Base-by-base conservation (phyloP, 805 yeast genomes). In the Barnettozyma salicaria region DNA sequence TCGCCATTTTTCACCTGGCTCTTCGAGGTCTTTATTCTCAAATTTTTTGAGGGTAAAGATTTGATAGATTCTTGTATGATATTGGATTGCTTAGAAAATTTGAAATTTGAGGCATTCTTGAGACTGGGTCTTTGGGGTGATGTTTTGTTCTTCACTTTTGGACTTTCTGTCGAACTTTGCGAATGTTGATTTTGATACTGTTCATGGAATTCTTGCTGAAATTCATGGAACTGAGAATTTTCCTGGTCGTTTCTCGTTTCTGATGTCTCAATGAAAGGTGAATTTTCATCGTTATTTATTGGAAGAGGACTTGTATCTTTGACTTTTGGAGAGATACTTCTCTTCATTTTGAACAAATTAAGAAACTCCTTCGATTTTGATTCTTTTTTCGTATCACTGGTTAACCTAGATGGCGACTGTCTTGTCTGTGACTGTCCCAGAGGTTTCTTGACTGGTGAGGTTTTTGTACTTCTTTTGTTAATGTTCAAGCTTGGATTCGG, bases 341-440 rank as follows among this genome's bases (percentile, higher is more conserved):
- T 43, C 28, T 49, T 52, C 55, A 41, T 52, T 30, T 52, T 52
- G 43, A 53, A 53, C 40, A 52, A 34, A 30, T 47, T 53, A 16
- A 53, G 27, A 25, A 53, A 49, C 7, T 51, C 55, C 30, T 52
- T 52, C 4, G 53, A 48, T 36, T 49, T 51, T 3, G 50, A 45
- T 36, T 48, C 40, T 20, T 40, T 40, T 23, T 40, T 39, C 8
- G 13, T 27, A 9, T 30, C 25, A 22, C 11, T 12, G 12, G 9
- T 12, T 22, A 9, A 17, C 11, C 27, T 13, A 23, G 34, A 27
- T 7, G 34, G 34, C 16, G 34, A 22, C n/a, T n/a, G n/a, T n/a
- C n/a, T n/a, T n/a, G n/a, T n/a, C n/a, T n/a, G n/a, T n/a, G n/a
- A n/a, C n/a, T n/a, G n/a, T n/a, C n/a, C n/a, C n/a, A n/a, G n/a